phyloP scores from a whole-genome alignment of 345 rosid genomes.

The Triadica sebifera region DNA sequence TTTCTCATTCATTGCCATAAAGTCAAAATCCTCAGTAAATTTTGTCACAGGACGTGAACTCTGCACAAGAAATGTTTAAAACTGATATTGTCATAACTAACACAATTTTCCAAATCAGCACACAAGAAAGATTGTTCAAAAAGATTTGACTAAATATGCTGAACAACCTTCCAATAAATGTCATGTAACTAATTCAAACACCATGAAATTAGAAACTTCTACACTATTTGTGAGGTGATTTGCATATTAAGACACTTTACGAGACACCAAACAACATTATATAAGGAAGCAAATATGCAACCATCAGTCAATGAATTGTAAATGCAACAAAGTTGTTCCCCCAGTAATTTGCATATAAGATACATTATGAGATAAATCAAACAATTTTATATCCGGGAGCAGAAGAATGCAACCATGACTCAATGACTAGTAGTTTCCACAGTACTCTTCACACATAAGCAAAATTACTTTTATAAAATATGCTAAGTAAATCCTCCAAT shows the following conservation, averaged over 20 bases:
- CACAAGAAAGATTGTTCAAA: neutral
- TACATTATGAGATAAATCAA: no score
- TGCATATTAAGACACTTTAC: neutral
- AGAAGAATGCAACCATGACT: no score
- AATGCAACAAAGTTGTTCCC: neutral
- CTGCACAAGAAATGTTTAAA: slow-evolving; percentile 25
- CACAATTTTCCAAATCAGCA: neutral
- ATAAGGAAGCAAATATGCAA: neutral
- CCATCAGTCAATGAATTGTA: neutral
- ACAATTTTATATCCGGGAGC: no score
- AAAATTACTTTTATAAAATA: no score
- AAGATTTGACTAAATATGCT: neutral
- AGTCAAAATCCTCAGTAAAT: slow-evolving; percentile 91
- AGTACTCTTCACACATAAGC: no score
- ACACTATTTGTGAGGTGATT: neutral
- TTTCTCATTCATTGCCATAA: slow-evolving; percentile 89
- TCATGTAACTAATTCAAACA: neutral
- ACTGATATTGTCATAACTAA: neutral
- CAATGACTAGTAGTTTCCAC: no score
- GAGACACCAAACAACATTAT: neutral
- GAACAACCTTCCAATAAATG: no score
- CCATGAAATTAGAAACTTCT: neutral
- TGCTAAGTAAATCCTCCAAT: neutral
- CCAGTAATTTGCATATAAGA: no score
- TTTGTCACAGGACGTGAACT: slow-evolving; percentile 51